Conservation (phyloP, 345 rosid genomes). For the Bruguiera parviflora region DNA sequence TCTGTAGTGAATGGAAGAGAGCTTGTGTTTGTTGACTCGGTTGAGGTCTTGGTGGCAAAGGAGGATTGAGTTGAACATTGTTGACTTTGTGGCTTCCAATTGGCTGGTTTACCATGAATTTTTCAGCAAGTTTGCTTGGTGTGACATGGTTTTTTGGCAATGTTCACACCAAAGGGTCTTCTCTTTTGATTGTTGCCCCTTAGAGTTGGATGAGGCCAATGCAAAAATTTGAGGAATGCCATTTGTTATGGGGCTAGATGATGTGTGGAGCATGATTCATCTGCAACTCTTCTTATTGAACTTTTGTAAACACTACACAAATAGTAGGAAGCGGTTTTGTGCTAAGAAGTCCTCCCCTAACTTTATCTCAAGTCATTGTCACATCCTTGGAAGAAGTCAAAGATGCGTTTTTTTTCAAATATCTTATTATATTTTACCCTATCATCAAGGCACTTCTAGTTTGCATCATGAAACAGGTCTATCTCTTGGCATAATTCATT, state of each 20-base stretch:
- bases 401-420: no score
- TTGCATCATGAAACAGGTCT: neutral
- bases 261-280: neutral
- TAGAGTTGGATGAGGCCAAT: neutral
- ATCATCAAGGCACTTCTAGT: no score
- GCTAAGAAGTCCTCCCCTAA: no score
- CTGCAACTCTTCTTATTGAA: neutral
- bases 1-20: neutral
- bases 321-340: no score
- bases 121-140: neutral
- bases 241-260: neutral
- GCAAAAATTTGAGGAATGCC: neutral
- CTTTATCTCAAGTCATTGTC: no score
- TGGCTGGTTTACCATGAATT: neutral
- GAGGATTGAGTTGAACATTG: neutral
- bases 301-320: neutral
- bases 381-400: no score
- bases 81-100: neutral
- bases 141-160: neutral
- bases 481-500: neutral
- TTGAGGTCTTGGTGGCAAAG: neutral
- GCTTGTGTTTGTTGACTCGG: no score
- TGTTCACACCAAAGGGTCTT: neutral
- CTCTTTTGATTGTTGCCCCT: neutral
- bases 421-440: no score